Evolutionary conservation across 1,284 basidiomycete genomes (phyloP).

Genomic region (Mycena sp.): DNA sequence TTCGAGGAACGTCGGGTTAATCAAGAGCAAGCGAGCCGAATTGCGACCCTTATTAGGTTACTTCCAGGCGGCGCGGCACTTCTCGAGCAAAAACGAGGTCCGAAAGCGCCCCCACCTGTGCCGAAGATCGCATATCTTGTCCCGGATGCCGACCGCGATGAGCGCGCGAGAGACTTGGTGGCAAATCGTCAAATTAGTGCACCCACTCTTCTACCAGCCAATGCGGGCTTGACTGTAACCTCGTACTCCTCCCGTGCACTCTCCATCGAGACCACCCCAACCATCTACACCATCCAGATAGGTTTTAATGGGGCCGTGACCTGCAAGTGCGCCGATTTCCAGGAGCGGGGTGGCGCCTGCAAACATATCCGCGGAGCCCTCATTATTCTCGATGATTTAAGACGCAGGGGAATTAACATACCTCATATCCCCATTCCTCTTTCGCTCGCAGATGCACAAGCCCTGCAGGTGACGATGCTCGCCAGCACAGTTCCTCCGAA

Average conservation of each 20-base stretch:
- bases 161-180: neutral
- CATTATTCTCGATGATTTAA: neutral
- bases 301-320: neutral
- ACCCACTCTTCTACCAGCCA: neutral
- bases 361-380: conserved; percentile 7
- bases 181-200: neutral
- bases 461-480: too few relatives aligned
- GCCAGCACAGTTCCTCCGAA: neutral
- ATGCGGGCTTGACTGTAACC: neutral
- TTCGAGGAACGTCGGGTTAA: neutral
- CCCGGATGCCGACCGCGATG: neutral
- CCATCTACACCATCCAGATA: neutral
- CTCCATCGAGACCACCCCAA: neutral
- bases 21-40: neutral
- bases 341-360: neutral
- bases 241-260: conserved; percentile 6
- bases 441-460: too few relatives aligned
- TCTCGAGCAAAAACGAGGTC: neutral
- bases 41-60: neutral
- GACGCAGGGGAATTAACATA: neutral
- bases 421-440: too few relatives aligned
- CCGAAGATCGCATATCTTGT: neutral
- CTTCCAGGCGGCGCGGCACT: neutral
- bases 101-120: neutral
- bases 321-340: conserved; percentile 5